Base-by-base conservation (phyloP, 257 asterid species). In the Hygrophila difformis region DNA sequence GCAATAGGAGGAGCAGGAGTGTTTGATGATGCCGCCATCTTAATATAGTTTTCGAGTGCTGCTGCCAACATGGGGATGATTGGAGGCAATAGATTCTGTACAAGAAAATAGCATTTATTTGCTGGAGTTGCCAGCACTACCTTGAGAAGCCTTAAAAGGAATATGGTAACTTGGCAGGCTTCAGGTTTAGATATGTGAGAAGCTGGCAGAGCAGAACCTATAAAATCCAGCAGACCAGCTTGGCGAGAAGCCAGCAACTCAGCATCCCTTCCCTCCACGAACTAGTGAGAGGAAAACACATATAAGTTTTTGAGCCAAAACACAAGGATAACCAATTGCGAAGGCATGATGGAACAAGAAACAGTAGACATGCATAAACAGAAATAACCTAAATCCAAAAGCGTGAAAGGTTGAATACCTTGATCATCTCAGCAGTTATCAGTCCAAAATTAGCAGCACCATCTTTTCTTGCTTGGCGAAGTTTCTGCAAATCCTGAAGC, bases 171-270 rank as follows among this genome's bases (percentile, higher is more conserved):
- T 66, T 79, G 98, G 70, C 98, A 78, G 40, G 94, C 91, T 72
- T 82, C 98, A 33, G 94, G 95, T 61, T 85, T 91, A 44, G 93
- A 86, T 43, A 86, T 73, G 76, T 91, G 98, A 43, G 98, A 77
- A 34, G 98, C 98, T 24, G 98, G 98, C 50, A 91, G 83, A 14
- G 96, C 93, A 48, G 98, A 91, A 61, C 96, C 94, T 73, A 91
- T 80, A 73, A 86, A 91, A 72, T 91, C 98, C 36, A 91, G 79
- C 55, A 91, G 71, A 66, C 98, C 96, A 64, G 96, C 87, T 74
- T 85, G 95, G 49, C 96, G 94, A 70, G 92, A 69, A 66, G 92
- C 94, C 48, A 77, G 96, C 73, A 91, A 76, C 76, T 91, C 98
- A 49, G 94, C 88, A 66, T 91, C 96, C 65, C 50, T 86, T 65